A percentile compares a stretch with the other conserved stretches of the same genome.
Conservation (phyloP, 805 yeast species). For the Kuraishia molischiana region DNA sequence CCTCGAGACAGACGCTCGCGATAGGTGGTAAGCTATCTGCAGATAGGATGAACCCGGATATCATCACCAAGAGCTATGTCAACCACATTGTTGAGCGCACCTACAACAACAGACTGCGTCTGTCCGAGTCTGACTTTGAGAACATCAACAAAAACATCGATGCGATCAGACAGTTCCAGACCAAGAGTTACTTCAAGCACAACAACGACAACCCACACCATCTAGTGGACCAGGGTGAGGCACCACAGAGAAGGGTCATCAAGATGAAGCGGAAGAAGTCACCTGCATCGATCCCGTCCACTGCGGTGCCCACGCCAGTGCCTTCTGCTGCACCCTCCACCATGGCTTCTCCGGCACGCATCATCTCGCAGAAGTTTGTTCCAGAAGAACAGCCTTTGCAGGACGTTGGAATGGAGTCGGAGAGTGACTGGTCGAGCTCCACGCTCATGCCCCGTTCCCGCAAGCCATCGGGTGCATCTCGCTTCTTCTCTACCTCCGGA, state of each 20-base stretch:
- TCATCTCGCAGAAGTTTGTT: background rate
- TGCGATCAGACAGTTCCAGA: constrained; percentile 36
- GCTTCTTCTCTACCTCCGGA: background rate
- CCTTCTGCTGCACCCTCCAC: background rate
- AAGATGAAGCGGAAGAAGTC: constrained; percentile 15
- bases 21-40: constrained; percentile 31
- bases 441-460: background rate
- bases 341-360: background rate
- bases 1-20: constrained; percentile 76
- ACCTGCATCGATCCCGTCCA: background rate
- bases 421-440: background rate
- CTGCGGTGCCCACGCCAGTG: background rate
- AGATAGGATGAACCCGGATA: constrained; percentile 20
- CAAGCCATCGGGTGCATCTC: background rate
- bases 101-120: constrained; percentile 21
- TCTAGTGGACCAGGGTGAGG: constrained; percentile 16
- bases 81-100: constrained; percentile 16
- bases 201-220: constrained; percentile 14
- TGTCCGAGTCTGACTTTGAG: constrained; percentile 18
- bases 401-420: background rate
- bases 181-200: constrained; percentile 27
- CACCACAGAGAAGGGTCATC: constrained; percentile 34
- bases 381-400: background rate
- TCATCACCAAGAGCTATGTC: constrained; percentile 22
- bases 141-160: constrained; percentile 26